Percentiles rank a stretch among this genome's conserved stretches.
These are phyloP conservation scores for Lactarius hengduanensis DNA, from an alignment of 768 basidiomycete genomes.

Conservation along the genomic window DNA sequence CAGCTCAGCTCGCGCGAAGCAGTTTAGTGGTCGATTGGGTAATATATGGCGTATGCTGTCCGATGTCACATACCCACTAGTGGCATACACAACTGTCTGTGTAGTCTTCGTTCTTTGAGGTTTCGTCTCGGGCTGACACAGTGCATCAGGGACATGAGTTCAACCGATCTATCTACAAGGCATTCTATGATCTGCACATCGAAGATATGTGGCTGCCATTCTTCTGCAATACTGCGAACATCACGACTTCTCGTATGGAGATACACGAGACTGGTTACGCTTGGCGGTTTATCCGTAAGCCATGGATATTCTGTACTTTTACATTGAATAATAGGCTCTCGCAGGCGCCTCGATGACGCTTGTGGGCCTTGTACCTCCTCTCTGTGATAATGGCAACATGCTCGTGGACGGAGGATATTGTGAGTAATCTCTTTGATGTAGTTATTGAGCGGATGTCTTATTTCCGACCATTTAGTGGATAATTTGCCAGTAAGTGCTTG, in stretches of 20 bases:
- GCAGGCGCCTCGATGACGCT: slow-evolving; percentile 95
- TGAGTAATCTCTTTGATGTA: slow-evolving; percentile 38
- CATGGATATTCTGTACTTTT: background rate
- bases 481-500: slow-evolving; percentile 69
- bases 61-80: slow-evolving; percentile 90
- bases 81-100: slow-evolving; percentile 83
- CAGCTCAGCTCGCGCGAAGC: slow-evolving; percentile 81
- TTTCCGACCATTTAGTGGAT: slow-evolving; percentile 54
- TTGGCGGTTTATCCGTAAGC: slow-evolving; percentile 86
- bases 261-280: slow-evolving; percentile 99
- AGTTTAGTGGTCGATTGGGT: slow-evolving; percentile 88
- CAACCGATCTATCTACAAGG: slow-evolving; percentile 93
- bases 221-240: slow-evolving; percentile 98
- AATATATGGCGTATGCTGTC: slow-evolving; percentile 93
- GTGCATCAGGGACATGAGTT: slow-evolving; percentile 82
- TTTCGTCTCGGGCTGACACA: slow-evolving; percentile 5
- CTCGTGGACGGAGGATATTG: slow-evolving; percentile 89
- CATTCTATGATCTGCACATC: slow-evolving; percentile 92
- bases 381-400: slow-evolving; percentile 92
- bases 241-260: slow-evolving; percentile 94
- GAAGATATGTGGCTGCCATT: slow-evolving; percentile 99
- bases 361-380: slow-evolving; percentile 89
- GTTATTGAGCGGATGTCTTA: slow-evolving; percentile 14
- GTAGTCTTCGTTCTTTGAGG: slow-evolving; percentile 11
- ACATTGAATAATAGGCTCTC: background rate